Evolutionary conservation across 208 protist species (phyloP), one percentile per base, ranked within the genome.

Genomic region (Wallacemonas sp.): DNA sequence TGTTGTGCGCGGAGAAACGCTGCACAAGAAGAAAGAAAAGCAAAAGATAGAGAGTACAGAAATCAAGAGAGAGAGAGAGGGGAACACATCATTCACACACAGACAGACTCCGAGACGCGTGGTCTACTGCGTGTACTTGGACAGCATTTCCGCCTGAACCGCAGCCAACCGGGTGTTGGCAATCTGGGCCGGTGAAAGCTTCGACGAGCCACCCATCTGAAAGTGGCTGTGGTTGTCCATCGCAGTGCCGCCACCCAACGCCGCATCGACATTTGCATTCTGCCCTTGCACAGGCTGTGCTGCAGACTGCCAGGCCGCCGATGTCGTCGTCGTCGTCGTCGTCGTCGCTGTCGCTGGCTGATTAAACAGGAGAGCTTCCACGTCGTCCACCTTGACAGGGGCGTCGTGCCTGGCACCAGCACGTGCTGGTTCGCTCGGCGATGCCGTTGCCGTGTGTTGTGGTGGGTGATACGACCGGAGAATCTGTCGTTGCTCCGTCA

Each of bases 91-190:
- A 67, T 26, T 27, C 17, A 65, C n/a, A 55, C 38, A 67, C 8
- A 67, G 2, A 67, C 2, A 48, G 17, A 67, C 2, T 27, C 17
- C 17, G 43, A 64, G 36, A 41, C 6, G 36, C 6, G 36, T 16
- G 9, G 17, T 5, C 26, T 56, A 38, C 47, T 9, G 0, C 19
- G 26, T 29, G 16, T 36, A 29, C 39, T 54, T 66, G 44, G 4
- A 2, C 30, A 6, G 17, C 73, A 74, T 70, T 43, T 73, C 67
- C 0, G 43, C 73, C 54, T 70, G 61, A 23, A 64, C 65, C 24
- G 61, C 65, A 29, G 61, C 68, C 38, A 75, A 61, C 0, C 38
- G 30, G 6, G 8, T 58, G 19, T 58, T 41, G 6, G 52, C 52
- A 3, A 58, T 11, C 33, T 39, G 54, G 11, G 11, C 55, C 2